Evolutionary conservation across 805 yeast genomes (phyloP).

Genomic region (Hanseniaspora vineae): DNA sequence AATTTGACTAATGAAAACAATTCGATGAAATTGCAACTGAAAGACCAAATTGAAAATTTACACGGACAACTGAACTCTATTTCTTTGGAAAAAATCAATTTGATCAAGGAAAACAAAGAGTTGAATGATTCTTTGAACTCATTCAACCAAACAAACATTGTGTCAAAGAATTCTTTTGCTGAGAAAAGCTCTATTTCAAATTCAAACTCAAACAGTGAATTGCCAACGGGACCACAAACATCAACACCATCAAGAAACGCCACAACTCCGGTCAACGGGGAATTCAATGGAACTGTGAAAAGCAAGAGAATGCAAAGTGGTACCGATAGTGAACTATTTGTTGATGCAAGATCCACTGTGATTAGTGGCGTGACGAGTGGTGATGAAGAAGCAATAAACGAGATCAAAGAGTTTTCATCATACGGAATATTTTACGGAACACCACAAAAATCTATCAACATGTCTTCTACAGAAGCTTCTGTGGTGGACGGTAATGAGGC

Average conservation of each 20-base stretch:
- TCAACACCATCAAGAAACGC: too few species aligned
- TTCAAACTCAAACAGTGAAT: too few species aligned
- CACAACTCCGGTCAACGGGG: too few species aligned
- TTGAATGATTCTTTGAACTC: background rate
- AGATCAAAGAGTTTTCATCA: constrained; percentile 21
- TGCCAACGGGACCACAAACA: too few species aligned
- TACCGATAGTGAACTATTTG: background rate
- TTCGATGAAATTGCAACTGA: constrained; percentile 3
- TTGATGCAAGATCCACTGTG: constrained; percentile 1
- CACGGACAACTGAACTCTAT: constrained; percentile 2
- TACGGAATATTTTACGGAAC: constrained; percentile 21
- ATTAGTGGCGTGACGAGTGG: constrained; percentile 5
- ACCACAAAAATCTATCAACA: constrained; percentile 2
- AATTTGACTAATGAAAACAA: constrained; percentile 5
- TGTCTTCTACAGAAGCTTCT: constrained; percentile 1
- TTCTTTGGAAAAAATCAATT: background rate
- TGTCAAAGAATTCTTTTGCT: too few species aligned
- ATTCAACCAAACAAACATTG: background rate
- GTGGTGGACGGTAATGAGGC: constrained; percentile 7
- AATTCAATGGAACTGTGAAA: too few species aligned
- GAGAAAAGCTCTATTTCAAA: too few species aligned
- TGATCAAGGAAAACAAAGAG: background rate
- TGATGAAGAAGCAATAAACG: constrained; percentile 6
- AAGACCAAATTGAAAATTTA: constrained; percentile 1
- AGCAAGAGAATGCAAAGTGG: background rate